Percentiles rank a stretch among this genome's conserved stretches.
phyloP scores from a whole-genome alignment of 2,329 filamentous ascomycete species.

The Penicillium nordicum region DNA sequence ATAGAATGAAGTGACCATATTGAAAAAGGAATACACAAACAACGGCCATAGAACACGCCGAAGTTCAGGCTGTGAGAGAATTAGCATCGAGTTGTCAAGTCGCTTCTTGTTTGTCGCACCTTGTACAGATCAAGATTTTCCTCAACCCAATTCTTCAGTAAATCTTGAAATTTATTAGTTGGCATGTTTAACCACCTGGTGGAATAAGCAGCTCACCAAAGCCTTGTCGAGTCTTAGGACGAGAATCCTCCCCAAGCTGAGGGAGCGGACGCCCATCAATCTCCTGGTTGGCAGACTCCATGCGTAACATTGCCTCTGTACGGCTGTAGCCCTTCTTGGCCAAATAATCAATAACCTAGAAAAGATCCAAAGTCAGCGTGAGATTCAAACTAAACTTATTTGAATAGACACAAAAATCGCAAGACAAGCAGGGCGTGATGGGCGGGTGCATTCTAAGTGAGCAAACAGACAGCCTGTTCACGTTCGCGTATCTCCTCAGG shows the following conservation, averaged over 20 bases:
- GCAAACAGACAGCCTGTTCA: not conserved
- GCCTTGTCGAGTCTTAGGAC: conserved; percentile 72
- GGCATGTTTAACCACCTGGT: not conserved
- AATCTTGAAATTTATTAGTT: conserved; percentile 41
- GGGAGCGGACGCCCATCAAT: conserved; percentile 74
- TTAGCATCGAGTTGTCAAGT: conserved; percentile 6
- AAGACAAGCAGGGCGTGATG: not conserved
- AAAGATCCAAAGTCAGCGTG: conserved; percentile 5
- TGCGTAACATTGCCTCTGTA: conserved; percentile 87
- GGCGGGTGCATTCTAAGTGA: not conserved
- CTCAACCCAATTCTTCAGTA: conserved; percentile 80
- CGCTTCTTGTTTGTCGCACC: conserved; percentile 44
- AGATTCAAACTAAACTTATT: not conserved
- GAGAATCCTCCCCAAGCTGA: conserved; percentile 64
- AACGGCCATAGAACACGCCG: conserved; percentile 85
- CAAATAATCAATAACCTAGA: conserved; percentile 84
- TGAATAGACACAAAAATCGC: not conserved
- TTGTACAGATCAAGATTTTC: conserved; percentile 94
- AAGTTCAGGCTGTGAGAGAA: conserved; percentile 67
- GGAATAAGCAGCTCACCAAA: conserved; percentile 49
- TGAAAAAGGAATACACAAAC: conserved; percentile 89
- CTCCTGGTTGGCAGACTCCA: conserved; percentile 81
- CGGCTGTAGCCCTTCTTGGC: conserved; percentile 91
- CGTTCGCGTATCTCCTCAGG: not conserved
- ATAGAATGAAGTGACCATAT: conserved; percentile 70